Evolutionary conservation across 2,329 filamentous ascomycete species (phyloP).

Genomic region (Stagonosporopsis chrysanthemi): DNA sequence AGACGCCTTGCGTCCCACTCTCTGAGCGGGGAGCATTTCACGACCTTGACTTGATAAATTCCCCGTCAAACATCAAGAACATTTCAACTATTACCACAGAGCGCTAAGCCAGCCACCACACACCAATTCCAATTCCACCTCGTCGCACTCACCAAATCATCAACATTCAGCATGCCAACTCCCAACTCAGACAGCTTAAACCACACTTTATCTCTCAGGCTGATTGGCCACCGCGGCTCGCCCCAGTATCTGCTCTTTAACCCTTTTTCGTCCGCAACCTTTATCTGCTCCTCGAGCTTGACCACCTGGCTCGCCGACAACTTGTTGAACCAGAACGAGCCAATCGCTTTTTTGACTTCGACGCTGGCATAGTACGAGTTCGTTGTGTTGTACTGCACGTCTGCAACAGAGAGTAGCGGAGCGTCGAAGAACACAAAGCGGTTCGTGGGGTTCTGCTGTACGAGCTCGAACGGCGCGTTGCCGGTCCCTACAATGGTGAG

Average conservation of each 20-base stretch:
- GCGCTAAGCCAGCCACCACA: conserved; percentile 31
- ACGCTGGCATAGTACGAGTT: conserved; percentile 42
- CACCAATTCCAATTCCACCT: conserved; percentile 41
- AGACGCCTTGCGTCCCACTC: background rate
- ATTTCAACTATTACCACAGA: conserved; percentile 35
- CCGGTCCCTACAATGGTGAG: conserved; percentile 76
- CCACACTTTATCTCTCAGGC: conserved; percentile 33
- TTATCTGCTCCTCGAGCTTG: conserved; percentile 29
- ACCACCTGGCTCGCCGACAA: conserved; percentile 25
- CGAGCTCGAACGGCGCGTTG: conserved; percentile 64
- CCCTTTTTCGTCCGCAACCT: conserved; percentile 11
- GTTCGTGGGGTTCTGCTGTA: conserved; percentile 62
- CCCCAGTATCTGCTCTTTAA: conserved; percentile 31
- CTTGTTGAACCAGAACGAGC: conserved; percentile 21
- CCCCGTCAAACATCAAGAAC: background rate
- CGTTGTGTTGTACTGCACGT: conserved; percentile 29
- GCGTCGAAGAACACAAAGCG: conserved; percentile 73
- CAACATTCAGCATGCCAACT: conserved; percentile 35
- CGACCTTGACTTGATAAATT: background rate
- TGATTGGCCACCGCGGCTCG: conserved; percentile 35
- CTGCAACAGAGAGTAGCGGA: conserved; percentile 57
- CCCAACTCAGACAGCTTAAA: conserved; percentile 22
- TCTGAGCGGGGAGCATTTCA: background rate
- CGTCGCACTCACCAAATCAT: conserved; percentile 33
- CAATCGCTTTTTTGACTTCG: conserved; percentile 31